A percentile compares a stretch with the other conserved stretches of the same genome.
phyloP scores from a whole-genome alignment of 2,329 filamentous ascomycete genomes.

The Blastomyces silverae region DNA sequence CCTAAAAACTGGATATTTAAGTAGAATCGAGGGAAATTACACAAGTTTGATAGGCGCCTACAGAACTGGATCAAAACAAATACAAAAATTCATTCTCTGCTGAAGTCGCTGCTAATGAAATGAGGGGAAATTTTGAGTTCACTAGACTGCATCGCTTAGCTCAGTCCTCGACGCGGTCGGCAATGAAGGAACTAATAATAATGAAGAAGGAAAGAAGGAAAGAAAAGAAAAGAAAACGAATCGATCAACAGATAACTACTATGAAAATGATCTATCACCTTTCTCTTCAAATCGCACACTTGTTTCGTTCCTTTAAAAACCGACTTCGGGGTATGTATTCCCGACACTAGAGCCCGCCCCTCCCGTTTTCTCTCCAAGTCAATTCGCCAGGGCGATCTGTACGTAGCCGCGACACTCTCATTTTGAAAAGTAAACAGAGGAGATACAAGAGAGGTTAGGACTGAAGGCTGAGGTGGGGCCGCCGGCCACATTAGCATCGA shows the following conservation, averaged over 20 bases:
- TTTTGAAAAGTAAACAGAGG: not conserved
- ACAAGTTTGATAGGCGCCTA: not conserved
- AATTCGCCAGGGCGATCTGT: not conserved
- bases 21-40: not conserved
- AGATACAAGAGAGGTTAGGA: too few relatives aligned
- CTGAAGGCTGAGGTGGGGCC: too few relatives aligned
- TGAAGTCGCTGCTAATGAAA: not conserved
- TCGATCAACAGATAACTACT: not conserved
- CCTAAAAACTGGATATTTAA: not conserved
- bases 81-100: not conserved
- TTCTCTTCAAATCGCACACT: not conserved
- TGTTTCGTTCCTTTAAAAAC: not conserved
- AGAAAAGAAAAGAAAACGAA: not conserved
- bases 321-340: not conserved
- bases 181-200: not conserved
- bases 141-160: not conserved
- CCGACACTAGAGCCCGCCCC: not conserved
- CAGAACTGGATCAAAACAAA: not conserved
- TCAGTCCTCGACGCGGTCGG: not conserved
- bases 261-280: conserved; percentile 1
- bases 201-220: not conserved
- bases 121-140: not conserved
- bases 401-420: not conserved
- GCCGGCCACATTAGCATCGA: not conserved
- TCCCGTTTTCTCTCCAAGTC: not conserved